Conservation (phyloP, 1,139 yeast species). For the Sugiyamaella xylanicola region DNA sequence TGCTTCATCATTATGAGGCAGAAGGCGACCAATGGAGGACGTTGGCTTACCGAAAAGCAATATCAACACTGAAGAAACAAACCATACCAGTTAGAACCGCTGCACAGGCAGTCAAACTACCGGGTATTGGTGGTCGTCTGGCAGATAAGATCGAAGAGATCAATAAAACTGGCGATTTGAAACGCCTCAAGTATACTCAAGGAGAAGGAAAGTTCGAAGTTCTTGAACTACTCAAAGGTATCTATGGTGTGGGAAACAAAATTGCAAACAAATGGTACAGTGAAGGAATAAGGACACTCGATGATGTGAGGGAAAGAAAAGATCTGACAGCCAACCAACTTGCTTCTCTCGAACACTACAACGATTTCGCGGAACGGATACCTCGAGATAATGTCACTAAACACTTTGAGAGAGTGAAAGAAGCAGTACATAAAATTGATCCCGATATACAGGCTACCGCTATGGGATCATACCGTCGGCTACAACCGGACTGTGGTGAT, state of each 20-base stretch:
- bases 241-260: slow-evolving; percentile 57
- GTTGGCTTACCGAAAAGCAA: slow-evolving; percentile 53
- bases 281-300: slow-evolving; percentile 47
- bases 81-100: slow-evolving; percentile 44
- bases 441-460: slow-evolving; percentile 45
- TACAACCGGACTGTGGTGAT: slow-evolving; percentile 55
- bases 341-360: slow-evolving; percentile 53
- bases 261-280: slow-evolving; percentile 51
- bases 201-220: slow-evolving; percentile 38
- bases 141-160: slow-evolving; percentile 55
- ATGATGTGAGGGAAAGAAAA: slow-evolving; percentile 44
- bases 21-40: slow-evolving; percentile 50
- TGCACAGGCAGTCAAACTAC: slow-evolving; percentile 47
- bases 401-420: slow-evolving; percentile 47
- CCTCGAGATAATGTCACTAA: slow-evolving; percentile 51
- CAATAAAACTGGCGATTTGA: slow-evolving; percentile 46
- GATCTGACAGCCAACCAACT: slow-evolving; percentile 47
- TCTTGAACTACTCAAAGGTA: slow-evolving; percentile 46
- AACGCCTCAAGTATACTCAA: slow-evolving; percentile 42
- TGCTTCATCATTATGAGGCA: slow-evolving; percentile 46
- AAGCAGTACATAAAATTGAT: slow-evolving; percentile 45
- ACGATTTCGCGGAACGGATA: slow-evolving; percentile 54
- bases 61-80: slow-evolving; percentile 43
- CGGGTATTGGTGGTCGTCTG: slow-evolving; percentile 51
- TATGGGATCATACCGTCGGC: slow-evolving; percentile 63